Percentiles rank a stretch among this genome's conserved stretches.
phyloP scores from a whole-genome alignment of 2,329 filamentous ascomycete species.

The Verticillium longisporum region DNA sequence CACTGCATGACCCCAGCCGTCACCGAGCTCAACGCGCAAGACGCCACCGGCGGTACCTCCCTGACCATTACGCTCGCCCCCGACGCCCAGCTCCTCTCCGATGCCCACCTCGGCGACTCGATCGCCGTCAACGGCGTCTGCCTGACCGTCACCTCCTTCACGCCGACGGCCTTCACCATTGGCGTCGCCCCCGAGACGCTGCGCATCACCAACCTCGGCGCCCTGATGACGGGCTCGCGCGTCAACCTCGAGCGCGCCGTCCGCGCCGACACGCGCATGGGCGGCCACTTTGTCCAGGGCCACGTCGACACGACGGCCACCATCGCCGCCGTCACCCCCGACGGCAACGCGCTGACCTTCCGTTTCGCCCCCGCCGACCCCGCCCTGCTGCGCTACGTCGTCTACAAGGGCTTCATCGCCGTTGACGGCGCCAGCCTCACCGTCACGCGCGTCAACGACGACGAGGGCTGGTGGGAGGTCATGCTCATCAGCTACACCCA shows the following conservation, averaged over 20 bases:
- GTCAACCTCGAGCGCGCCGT: constrained; percentile 96
- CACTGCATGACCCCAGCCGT: constrained; percentile 54
- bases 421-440: constrained; percentile 94
- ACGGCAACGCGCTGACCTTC: constrained; percentile 88
- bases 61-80: constrained; percentile 72
- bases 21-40: constrained; percentile 71
- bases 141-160: constrained; percentile 70
- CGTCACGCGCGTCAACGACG: constrained; percentile 78
- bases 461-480: constrained; percentile 79
- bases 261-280: constrained; percentile 87
- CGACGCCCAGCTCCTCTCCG: constrained; percentile 67
- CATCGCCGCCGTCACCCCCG: constrained; percentile 64
- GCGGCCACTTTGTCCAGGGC: constrained; percentile 95
- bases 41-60: constrained; percentile 81
- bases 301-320: constrained; percentile 88
- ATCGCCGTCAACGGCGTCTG: constrained; percentile 95
- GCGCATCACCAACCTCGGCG: constrained; percentile 89
- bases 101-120: constrained; percentile 84
- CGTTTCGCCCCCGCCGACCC: constrained; percentile 67
- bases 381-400: constrained; percentile 74
- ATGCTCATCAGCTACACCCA: constrained; percentile 98
- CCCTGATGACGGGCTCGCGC: constrained; percentile 53
- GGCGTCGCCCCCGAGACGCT: constrained; percentile 94
- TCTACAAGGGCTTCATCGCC: constrained; percentile 94
- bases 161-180: constrained; percentile 65